Evolutionary conservation across 352 stramenopile genomes (phyloP).

Genomic region (Pythium apleroticum): DNA sequence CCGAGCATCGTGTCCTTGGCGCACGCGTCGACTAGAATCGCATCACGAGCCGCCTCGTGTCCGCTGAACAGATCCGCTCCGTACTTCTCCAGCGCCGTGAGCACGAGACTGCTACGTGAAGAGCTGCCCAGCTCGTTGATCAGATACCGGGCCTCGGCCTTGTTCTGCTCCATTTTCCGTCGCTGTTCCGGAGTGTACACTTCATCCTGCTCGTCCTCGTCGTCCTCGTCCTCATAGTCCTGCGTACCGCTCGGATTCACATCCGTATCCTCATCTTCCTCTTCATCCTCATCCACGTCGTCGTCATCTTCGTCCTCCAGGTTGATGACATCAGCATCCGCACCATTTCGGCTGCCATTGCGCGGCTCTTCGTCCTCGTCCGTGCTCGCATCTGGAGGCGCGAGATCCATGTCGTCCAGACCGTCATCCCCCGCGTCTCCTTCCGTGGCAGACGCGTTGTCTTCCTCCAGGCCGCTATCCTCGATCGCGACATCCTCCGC

Average conservation of each 20-base stretch:
- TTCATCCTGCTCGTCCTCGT: constrained; percentile 28
- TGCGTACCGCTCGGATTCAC: neutral
- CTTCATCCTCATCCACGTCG: constrained; percentile 29
- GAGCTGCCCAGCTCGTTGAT: constrained; percentile 55
- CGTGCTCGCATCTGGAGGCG: constrained; percentile 26
- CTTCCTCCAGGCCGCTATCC: constrained; percentile 8
- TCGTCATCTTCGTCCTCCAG: constrained; percentile 29
- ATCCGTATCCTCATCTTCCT: constrained; percentile 32
- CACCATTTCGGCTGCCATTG: constrained; percentile 13
- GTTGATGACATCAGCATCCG: constrained; percentile 14
- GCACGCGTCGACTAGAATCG: constrained; percentile 62
- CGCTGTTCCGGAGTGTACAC: constrained; percentile 15
- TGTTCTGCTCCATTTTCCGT: constrained; percentile 46
- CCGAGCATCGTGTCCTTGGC: constrained; percentile 53
- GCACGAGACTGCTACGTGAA: constrained; percentile 51
- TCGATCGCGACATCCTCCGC: constrained; percentile 5
- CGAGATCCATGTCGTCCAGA: constrained; percentile 23
- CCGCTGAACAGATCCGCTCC: constrained; percentile 64
- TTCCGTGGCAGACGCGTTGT: constrained; percentile 17
- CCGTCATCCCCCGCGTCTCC: constrained; percentile 18
- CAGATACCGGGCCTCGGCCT: constrained; percentile 46
- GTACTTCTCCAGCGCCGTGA: constrained; percentile 67
- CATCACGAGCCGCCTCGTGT: constrained; percentile 57
- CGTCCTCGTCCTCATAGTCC: constrained; percentile 19
- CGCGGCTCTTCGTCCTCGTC: constrained; percentile 25